Percentiles rank a stretch among this genome's conserved stretches.
These are phyloP conservation scores for Incumbomyces delicatus DNA, from an alignment of 2,329 filamentous ascomycete species.

Conservation along the genomic window DNA sequence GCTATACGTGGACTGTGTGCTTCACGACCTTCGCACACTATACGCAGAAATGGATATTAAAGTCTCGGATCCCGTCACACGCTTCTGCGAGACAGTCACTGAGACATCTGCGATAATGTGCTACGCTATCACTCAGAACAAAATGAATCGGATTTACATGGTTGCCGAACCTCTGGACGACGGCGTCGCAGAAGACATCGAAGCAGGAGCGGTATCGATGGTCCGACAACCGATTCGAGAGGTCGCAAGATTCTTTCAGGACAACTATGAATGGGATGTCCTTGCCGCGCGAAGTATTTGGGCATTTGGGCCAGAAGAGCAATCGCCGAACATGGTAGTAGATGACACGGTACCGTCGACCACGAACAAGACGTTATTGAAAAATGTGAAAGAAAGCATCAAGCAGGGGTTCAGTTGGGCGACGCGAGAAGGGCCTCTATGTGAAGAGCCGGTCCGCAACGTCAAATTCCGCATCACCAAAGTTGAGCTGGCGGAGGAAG, in stretches of 20 bases:
- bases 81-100: conserved; percentile 95
- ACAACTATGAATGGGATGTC: conserved; percentile 94
- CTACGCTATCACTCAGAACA: conserved; percentile 95
- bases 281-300: conserved; percentile 91
- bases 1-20: conserved; percentile 98
- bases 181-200: conserved; percentile 90
- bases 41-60: conserved; percentile 99
- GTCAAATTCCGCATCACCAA: conserved; percentile 96
- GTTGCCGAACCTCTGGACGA: conserved; percentile 92
- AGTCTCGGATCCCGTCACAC: conserved; percentile 91
- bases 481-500: conserved; percentile 72
- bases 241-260: conserved; percentile 93
- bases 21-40: conserved; percentile 84
- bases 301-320: conserved; percentile 95
- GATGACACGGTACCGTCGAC: conserved; percentile 93
- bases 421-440: conserved; percentile 85
- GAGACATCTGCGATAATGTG: conserved; percentile 97
- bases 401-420: conserved; percentile 97
- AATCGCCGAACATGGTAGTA: conserved; percentile 88
- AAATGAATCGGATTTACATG: conserved; percentile 99
- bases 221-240: conserved; percentile 75
- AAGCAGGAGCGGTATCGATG: conserved; percentile 80
- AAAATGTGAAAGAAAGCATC: conserved; percentile 81
- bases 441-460: conserved; percentile 98
- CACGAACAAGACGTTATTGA: conserved; percentile 84